phyloP scores from a whole-genome alignment of 75 land plant genomes.

The Selaginella moellendorffii region DNA sequence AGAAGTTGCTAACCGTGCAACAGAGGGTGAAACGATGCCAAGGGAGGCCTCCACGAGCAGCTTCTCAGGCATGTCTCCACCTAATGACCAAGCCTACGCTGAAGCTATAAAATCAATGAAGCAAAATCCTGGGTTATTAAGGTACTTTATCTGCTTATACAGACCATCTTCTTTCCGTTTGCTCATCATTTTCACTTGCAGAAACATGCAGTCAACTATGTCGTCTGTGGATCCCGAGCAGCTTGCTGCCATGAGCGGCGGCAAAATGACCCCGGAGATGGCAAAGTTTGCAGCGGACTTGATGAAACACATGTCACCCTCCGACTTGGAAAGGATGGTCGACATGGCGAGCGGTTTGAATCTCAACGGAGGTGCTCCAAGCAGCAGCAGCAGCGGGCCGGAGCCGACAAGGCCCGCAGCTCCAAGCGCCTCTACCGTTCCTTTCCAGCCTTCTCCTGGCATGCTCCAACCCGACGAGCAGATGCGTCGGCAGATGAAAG shows the following conservation, averaged over 20 bases:
- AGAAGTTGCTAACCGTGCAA: neutral
- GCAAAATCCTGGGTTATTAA: constrained; percentile 60
- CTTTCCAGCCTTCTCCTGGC: constrained; percentile 10
- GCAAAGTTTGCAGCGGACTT: constrained; percentile 51
- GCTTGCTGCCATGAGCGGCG: constrained; percentile 48
- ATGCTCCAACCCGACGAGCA: too few species aligned
- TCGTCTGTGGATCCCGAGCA: constrained; percentile 43
- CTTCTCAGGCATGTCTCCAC: neutral
- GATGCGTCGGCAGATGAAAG: constrained; percentile 72
- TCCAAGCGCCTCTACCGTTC: constrained; percentile 13
- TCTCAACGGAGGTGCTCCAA: constrained; percentile 1
- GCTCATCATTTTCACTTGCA: too few species aligned
- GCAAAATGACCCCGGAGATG: constrained; percentile 71
- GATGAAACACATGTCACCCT: constrained; percentile 71
- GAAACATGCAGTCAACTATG: constrained; percentile 61
- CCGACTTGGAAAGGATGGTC: constrained; percentile 78
- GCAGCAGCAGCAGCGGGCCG: neutral
- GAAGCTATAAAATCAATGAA: constrained; percentile 31
- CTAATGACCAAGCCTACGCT: constrained; percentile 15
- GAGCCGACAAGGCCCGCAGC: too few species aligned
- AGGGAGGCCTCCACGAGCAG: neutral
- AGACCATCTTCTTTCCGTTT: neutral
- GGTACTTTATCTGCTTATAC: constrained; percentile 23
- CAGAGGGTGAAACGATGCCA: neutral
- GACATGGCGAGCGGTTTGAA: constrained; percentile 41